Evolutionary conservation across 352 stramenopile species (phyloP), one percentile per base, ranked within the genome.

Genomic region (Globisporangium spinosum): DNA sequence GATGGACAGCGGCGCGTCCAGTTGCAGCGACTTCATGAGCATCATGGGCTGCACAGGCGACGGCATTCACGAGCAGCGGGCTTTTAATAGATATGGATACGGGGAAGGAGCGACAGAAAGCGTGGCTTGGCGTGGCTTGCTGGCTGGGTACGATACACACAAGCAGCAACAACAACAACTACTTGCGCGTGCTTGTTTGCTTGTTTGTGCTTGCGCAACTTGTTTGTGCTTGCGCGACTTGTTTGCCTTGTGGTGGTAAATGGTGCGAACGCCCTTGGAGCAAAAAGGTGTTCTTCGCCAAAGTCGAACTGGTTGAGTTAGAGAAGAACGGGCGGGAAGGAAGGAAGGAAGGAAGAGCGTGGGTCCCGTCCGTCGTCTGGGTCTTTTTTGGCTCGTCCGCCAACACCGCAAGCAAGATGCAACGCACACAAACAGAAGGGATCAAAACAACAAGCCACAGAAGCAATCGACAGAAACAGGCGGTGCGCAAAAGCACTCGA

Each of bases 21-120:
- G 45, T 55, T 69, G 47, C 67, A 75, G 60, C 58, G 73, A 67
- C 67, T 65, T 73, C 75, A 87, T 74, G 45, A 74, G 78, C 83
- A 89, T 88, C 60, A 73, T 75, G 25, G 58, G 38, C 56, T 49
- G 29, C 35, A 45, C 40, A 43, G 29, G 23, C 12, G 35, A 53
- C 64, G 56, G 43, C 29, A 58, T 64, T 27, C 63, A 60, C 54
- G 43, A 3, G n/a, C 17, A 1, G n/a, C 17, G 53, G 5, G 23
- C 22, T 59, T 64, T 43, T 58, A 57, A 58, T 54, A 58, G 64
- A 69, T 47, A 47, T 49, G 32, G 56, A 49, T 62, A 61, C 55
- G 27, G 29, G 29, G 10, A 35, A 61, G 55, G 22, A 23, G 22
- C n/a, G 47, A 23, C 47, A 49, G 15, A 32, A 34, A 53, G 8